phyloP scores from a whole-genome alignment of 1,284 basidiomycete genomes.

The Tausonia pullulans region DNA sequence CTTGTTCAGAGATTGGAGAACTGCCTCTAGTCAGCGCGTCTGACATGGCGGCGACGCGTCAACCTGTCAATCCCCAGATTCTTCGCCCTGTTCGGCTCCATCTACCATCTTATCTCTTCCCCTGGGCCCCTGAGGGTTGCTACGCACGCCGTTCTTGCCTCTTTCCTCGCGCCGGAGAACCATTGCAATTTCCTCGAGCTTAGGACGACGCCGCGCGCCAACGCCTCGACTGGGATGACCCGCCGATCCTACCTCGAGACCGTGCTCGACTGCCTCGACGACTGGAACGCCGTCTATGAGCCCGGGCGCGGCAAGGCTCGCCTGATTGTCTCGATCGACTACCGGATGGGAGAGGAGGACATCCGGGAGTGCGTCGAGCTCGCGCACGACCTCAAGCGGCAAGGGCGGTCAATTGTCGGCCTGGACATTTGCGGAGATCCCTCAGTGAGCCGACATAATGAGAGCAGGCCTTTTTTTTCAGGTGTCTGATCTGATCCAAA shows the following conservation, averaged over 20 bases:
- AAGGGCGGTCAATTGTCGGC: conserved; percentile 54
- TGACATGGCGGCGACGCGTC: not conserved
- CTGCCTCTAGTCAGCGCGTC: not conserved
- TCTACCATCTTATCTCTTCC: conserved; percentile 59
- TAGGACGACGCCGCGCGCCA: conserved; percentile 54
- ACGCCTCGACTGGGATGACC: conserved; percentile 40
- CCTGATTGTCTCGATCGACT: conserved; percentile 60
- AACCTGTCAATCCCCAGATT: conserved; percentile 34
- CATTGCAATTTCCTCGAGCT: conserved; percentile 57
- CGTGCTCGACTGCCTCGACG: conserved; percentile 55
- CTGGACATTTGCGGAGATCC: conserved; percentile 69
- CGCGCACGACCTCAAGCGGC: conserved; percentile 44
- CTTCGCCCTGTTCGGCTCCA: conserved; percentile 60
- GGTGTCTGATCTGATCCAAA: conserved; percentile 21
- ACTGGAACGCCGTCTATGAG: conserved; percentile 38
- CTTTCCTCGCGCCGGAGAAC: conserved; percentile 42
- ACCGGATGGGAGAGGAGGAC: conserved; percentile 46
- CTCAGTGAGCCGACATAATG: conserved; percentile 27
- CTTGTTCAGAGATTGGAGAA: too few relatives aligned
- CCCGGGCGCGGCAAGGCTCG: conserved; percentile 33
- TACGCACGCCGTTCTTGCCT: conserved; percentile 49
- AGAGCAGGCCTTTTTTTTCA: not conserved
- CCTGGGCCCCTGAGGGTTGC: conserved; percentile 44
- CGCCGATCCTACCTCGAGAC: conserved; percentile 48
- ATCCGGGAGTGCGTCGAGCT: conserved; percentile 47